These are phyloP conservation scores for Dipodascopsis uninucleata DNA, from an alignment of 805 yeast species.

Conservation along the genomic window DNA sequence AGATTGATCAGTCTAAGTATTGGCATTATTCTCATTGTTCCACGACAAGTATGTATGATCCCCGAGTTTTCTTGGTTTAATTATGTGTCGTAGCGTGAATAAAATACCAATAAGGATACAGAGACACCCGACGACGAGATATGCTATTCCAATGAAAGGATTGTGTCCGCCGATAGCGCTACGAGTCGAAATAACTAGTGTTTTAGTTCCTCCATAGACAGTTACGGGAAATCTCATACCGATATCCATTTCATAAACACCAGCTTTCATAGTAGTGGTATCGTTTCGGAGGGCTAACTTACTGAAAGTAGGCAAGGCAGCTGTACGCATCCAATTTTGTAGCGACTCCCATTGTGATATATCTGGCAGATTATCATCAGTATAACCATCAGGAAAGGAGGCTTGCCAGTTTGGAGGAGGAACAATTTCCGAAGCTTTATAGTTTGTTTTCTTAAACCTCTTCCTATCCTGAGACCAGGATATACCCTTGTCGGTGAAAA, in stretches of 20 bases:
- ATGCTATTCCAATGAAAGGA: constrained; percentile 77
- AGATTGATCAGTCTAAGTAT: too few relatives aligned
- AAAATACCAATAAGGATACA: constrained; percentile 66
- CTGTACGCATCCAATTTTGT: constrained; percentile 98
- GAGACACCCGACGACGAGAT: constrained; percentile 76
- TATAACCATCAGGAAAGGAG: constrained; percentile 81
- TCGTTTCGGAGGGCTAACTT: constrained; percentile 77
- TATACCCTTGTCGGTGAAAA: constrained; percentile 56
- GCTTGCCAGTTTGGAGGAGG: constrained; percentile 94
- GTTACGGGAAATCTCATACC: constrained; percentile 74
- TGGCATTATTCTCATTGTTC: constrained; percentile 30
- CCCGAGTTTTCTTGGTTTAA: constrained; percentile 81
- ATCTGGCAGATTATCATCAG: constrained; percentile 74
- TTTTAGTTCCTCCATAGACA: constrained; percentile 83
- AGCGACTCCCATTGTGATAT: constrained; percentile 73
- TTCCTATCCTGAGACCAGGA: constrained; percentile 81
- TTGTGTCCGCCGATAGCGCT: constrained; percentile 86
- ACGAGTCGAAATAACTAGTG: constrained; percentile 74
- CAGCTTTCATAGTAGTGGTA: constrained; percentile 51
- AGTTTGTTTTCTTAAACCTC: constrained; percentile 68
- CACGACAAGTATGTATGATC: constrained; percentile 67
- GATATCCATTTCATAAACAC: constrained; percentile 66
- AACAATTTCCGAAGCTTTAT: constrained; percentile 64
- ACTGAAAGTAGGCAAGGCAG: constrained; percentile 85
- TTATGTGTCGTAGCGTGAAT: constrained; percentile 74